Evolutionary conservation across 805 yeast genomes (phyloP).

Genomic region (Torulaspora indica): DNA sequence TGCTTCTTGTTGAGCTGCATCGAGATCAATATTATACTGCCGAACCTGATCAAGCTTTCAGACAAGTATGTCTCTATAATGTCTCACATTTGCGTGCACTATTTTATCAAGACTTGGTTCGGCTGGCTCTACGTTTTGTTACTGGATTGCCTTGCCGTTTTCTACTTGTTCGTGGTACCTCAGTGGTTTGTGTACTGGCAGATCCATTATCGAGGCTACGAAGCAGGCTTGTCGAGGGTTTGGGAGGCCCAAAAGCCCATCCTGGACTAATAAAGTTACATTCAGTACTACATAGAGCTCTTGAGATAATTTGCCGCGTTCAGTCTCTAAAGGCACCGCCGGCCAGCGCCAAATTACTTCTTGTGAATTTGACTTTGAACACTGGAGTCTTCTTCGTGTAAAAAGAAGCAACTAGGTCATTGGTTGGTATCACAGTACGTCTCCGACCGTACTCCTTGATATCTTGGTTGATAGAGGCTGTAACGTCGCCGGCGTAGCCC

Average conservation of each 20-base stretch:
- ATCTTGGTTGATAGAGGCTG: constrained; percentile 36
- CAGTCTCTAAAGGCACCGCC: constrained; percentile 75
- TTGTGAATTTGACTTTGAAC: constrained; percentile 85
- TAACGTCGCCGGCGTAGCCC: constrained; percentile 36
- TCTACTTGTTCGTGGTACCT: constrained; percentile 26
- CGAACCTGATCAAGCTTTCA: constrained; percentile 21
- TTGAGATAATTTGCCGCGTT: not conserved
- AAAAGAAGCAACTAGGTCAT: constrained; percentile 89
- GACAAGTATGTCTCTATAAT: constrained; percentile 16
- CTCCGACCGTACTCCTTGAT: constrained; percentile 49
- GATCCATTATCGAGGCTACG: constrained; percentile 22
- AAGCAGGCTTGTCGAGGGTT: constrained; percentile 14
- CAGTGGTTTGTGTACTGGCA: constrained; percentile 34
- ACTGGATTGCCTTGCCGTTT: constrained; percentile 17
- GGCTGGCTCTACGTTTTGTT: constrained; percentile 25
- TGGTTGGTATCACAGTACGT: constrained; percentile 71
- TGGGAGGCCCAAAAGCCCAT: constrained; percentile 27
- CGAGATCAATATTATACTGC: constrained; percentile 32
- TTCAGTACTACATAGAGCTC: constrained; percentile 1
- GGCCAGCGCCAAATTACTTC: constrained; percentile 85
- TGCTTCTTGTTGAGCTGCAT: constrained; percentile 60
- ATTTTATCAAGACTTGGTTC: constrained; percentile 20
- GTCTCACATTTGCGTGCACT: constrained; percentile 25
- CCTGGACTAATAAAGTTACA: constrained; percentile 14
- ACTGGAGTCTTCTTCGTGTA: constrained; percentile 93